Conservation (phyloP, 2,329 filamentous ascomycete genomes). For the Elsinoe perseae region DNA sequence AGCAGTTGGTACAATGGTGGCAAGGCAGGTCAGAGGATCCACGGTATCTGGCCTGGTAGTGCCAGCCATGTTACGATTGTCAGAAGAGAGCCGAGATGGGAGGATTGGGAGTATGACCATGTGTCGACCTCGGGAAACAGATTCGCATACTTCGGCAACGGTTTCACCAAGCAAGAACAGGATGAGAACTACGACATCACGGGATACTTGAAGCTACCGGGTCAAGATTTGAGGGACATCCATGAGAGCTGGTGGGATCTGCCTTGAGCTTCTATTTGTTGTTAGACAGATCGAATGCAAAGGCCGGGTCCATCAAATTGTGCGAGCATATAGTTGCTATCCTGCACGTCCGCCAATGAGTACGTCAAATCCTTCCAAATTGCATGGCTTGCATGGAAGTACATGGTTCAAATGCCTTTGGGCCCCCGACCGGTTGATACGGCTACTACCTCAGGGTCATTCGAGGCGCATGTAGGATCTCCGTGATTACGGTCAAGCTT, state of each 20-base stretch:
- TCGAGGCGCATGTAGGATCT: background rate
- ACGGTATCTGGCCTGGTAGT: conserved; percentile 63
- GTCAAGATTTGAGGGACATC: conserved; percentile 53
- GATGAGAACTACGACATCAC: conserved; percentile 53
- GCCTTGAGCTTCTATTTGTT: background rate
- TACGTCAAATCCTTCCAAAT: too few species aligned
- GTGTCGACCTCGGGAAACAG: conserved; percentile 38
- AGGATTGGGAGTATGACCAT: conserved; percentile 51
- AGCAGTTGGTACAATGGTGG: conserved; percentile 67
- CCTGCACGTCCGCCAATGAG: too few species aligned
- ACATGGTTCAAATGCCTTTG: too few species aligned
- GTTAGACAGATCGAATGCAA: background rate
- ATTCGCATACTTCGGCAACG: conserved; percentile 61
- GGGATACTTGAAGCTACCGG: conserved; percentile 51
- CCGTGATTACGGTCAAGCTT: background rate
- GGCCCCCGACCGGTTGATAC: too few species aligned
- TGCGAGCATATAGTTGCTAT: too few species aligned
- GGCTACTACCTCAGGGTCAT: too few species aligned
- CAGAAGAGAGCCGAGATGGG: conserved; percentile 50
- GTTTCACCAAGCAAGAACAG: conserved; percentile 54
- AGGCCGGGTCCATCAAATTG: too few species aligned
- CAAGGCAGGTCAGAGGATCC: conserved; percentile 53
- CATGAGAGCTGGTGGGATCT: conserved; percentile 58
- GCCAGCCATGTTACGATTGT: conserved; percentile 55
- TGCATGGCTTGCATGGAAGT: too few species aligned